A percentile compares a stretch with the other conserved stretches of the same genome.
phyloP scores from a whole-genome alignment of 169 alveolate species.

The Eimeria necatrix region DNA sequence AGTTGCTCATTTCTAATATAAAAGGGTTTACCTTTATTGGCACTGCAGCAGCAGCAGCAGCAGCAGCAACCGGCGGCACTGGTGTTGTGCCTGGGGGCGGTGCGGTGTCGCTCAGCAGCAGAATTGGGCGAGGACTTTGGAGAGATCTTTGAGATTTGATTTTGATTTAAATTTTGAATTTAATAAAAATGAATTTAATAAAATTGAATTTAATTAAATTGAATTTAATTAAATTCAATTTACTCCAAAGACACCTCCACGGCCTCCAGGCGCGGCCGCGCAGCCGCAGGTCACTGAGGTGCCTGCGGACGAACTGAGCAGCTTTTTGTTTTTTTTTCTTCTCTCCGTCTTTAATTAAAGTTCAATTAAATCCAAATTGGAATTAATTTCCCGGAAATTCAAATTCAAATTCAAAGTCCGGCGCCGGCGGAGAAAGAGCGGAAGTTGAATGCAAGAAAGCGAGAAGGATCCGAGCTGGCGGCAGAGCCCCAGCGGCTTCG shows the following conservation, averaged over 20 bases:
- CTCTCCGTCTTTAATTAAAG: background rate
- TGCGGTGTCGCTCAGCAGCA: background rate
- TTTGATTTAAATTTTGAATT: background rate
- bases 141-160: background rate
- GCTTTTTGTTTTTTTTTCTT: background rate
- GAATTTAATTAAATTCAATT: background rate
- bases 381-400: background rate
- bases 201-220: background rate
- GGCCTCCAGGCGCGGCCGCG: background rate
- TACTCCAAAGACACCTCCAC: background rate
- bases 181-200: background rate
- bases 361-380: background rate
- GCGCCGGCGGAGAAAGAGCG: background rate
- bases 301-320: no score
- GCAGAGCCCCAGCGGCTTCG: background rate
- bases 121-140: background rate
- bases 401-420: background rate
- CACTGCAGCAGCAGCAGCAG: background rate
- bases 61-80: background rate
- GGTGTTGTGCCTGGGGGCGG: background rate
- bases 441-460: background rate
- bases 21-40: background rate
- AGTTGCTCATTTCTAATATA: background rate
- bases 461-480: background rate
- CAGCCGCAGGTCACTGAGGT: background rate